Evolutionary conservation across 768 basidiomycete genomes (phyloP), one percentile per base, ranked within the genome.

Genomic region (Lenzites betulinus): DNA sequence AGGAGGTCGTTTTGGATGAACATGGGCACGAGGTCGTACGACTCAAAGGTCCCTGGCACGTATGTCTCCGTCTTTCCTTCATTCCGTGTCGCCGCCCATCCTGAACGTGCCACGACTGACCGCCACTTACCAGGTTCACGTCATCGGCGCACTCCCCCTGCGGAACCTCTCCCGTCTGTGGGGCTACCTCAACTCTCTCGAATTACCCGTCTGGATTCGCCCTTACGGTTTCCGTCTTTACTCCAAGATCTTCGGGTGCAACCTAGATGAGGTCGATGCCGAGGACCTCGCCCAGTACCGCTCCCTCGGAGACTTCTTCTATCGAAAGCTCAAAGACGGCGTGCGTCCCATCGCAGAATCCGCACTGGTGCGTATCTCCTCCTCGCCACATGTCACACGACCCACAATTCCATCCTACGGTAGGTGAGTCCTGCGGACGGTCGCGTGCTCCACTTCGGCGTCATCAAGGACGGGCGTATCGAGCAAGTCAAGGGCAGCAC

Each of bases 401-500:
- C 18, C 13, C 11, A 41, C 25, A 50, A 1, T 7, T 1, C 15
- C 35, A 38, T 36, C 38, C 7, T 12, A 33, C 20, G 41, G 49
- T 15, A 92, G 90, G 90, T 96, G 60, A 94, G 92, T 63, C 97
- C 97, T 1, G 95, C 97, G 1, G 97, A 99, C 66, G 97, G 97
- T 3, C 89, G 81, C 0, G 83, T 99, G 1, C 80, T 98, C 26
- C 96, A 98, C 71, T 94, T 95, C 66, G 97, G 97, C 35, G 85
- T 85, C 1, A 90, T 99, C 63, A 75, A 83, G 54, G 83, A 85
- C 66, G 79, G 85, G 50, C 84, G 85, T 26, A 92, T 99, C 52
- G 95, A 97, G 71, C 95, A 98, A 74, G 93, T 99, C 70, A 99
- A 99, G 75, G 97, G 97, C 16, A 89, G 96, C 64, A 97, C 94